phyloP scores from a whole-genome alignment of 225 moss, liverwort and hornwort genomes.

The Marchantia paleacea region DNA sequence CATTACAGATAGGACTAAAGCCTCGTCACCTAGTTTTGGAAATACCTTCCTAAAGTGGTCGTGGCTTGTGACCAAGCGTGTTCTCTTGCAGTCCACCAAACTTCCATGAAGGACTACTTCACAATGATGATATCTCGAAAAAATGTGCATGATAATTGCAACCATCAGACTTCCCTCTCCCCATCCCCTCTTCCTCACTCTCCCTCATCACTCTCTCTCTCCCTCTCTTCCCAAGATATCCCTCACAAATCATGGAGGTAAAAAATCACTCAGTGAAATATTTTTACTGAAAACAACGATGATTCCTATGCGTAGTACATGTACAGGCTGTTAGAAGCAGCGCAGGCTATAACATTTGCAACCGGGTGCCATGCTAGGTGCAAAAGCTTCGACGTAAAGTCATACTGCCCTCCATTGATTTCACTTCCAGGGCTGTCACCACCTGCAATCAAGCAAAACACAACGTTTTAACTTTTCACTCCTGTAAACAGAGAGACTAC shows the following conservation, averaged over 20 bases:
- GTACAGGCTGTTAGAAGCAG: constrained; percentile 99
- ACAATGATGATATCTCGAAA: constrained; percentile 27
- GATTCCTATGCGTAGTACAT: constrained; percentile 99
- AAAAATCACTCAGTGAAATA: constrained; percentile 47
- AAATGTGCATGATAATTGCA: constrained; percentile 27
- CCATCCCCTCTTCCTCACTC: constrained; percentile 8
- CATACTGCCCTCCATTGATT: constrained; percentile 91
- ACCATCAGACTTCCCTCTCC: constrained; percentile 20
- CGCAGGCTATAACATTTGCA: constrained; percentile 98
- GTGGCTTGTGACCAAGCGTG: constrained; percentile 27
- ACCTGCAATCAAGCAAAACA: constrained; percentile 44
- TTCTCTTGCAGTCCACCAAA: constrained; percentile 30
- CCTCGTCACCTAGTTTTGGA: constrained; percentile 20
- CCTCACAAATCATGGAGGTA: constrained; percentile 44
- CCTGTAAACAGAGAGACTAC: background rate
- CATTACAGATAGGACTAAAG: constrained; percentile 20
- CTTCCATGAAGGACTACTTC: constrained; percentile 24
- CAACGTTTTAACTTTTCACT: constrained; percentile 1
- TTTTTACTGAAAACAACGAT: constrained; percentile 86
- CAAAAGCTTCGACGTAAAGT: constrained; percentile 96
- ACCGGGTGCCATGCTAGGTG: constrained; percentile 99
- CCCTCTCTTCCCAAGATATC: constrained; percentile 26
- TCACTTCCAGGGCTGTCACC: constrained; percentile 88
- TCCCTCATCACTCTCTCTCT: constrained; percentile 12
- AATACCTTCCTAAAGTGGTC: constrained; percentile 27